These are phyloP conservation scores for Penicillium tannophilum DNA, from an alignment of 495 filamentous ascomycete species.

Conservation along the genomic window DNA sequence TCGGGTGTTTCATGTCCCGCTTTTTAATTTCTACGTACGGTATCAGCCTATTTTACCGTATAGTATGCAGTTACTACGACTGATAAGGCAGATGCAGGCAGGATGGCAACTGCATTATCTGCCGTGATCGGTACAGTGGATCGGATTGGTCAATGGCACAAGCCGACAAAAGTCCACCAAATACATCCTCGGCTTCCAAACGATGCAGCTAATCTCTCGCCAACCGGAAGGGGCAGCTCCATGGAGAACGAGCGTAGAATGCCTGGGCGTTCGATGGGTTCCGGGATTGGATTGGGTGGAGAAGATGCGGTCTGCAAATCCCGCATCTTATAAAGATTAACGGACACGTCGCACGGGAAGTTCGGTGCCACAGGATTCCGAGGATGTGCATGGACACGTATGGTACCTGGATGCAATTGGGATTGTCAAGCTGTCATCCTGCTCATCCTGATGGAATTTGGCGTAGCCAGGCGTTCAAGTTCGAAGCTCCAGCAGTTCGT, in stretches of 20 bases:
- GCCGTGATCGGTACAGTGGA: constrained; percentile 22
- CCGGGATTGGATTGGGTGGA: constrained; percentile 10
- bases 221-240: neutral
- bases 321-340: neutral
- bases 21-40: neutral
- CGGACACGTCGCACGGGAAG: constrained; percentile 16
- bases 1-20: neutral
- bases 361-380: constrained; percentile 7
- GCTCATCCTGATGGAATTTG: constrained; percentile 3
- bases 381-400: constrained; percentile 6
- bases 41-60: neutral
- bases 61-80: neutral
- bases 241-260: neutral
- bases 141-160: constrained; percentile 2
- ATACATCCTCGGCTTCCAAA: neutral
- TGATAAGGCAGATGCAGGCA: constrained; percentile 27
- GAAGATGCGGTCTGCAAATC: constrained; percentile 28
- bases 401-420: constrained; percentile 14
- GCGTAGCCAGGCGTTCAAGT: neutral
- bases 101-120: constrained; percentile 33
- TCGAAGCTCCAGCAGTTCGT: neutral
- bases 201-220: neutral
- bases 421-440: neutral
- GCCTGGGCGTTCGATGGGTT: neutral
- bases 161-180: neutral